Base-by-base conservation (phyloP, 805 yeast genomes). In the Cyberlindnera japonica region DNA sequence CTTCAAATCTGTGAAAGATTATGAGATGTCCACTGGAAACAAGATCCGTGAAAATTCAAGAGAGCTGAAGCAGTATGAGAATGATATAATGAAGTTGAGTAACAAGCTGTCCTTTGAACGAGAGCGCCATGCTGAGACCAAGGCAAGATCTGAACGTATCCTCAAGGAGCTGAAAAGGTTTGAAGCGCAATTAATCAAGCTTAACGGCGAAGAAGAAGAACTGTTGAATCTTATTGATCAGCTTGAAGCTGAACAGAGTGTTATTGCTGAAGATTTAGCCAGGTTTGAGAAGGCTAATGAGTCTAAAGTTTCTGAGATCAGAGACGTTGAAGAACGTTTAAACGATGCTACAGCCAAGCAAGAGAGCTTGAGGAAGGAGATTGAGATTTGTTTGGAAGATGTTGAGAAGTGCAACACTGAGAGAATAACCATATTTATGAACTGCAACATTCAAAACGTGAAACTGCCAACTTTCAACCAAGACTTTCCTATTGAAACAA, bases 371-470 rank as follows among this genome's bases (percentile, higher is more conserved):
- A 57, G 47, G 64, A 70, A 54, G 57, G 64, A 48, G 45, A 68
- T 34, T 16, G 63, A 67, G 4, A 59, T 57, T 7, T 49, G 67
- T 6, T 80, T 78, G 49, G 87, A 79, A 48, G 71, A 69, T 19
- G 51, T 75, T 6, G 79, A 80, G 28, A 74, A 73, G 43, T 53
- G 68, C 5, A 77, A 74, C 44, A 55, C 76, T 23, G 85, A 79
- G 36, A 74, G 81, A 53, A 63, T 77, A 8, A 74, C 75, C 47
- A 65, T 77, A 15, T 67, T 89, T 44, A 79, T 81, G 47, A 78
- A 76, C 47, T 85, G 95, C 62, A 86, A 84, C 52, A 72, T 90
- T 43, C 85, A 85, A 39, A 81, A 75, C 78, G 11, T 61, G 84
- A 24, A 82, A 77, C 15, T 70, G 66, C 19, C 44, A 28, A 19